Conservation (phyloP, 2,329 filamentous ascomycete species). For the Aspergillus sp. region DNA sequence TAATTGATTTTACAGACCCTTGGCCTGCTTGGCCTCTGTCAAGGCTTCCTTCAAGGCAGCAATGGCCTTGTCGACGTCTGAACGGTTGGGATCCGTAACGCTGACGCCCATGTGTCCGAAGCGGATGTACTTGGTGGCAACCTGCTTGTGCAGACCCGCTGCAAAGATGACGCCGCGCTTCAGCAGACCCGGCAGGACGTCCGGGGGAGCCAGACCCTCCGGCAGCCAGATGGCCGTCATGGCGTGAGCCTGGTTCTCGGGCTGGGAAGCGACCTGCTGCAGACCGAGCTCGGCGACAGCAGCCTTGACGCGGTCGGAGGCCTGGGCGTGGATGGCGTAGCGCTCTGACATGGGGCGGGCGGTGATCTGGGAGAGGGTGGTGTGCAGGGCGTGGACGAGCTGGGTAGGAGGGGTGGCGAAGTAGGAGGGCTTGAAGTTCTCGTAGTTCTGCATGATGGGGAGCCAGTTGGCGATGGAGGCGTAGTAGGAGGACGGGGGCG, state of each 20-base stretch:
- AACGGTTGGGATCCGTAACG: slow-evolving; percentile 75
- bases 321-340: slow-evolving; percentile 77
- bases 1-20: slow-evolving; percentile 39
- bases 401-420: slow-evolving; percentile 97
- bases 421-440: slow-evolving; percentile 95
- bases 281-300: slow-evolving; percentile 78
- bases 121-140: slow-evolving; percentile 87
- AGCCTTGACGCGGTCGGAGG: slow-evolving; percentile 84
- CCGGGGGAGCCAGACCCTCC: slow-evolving; percentile 75
- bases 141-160: slow-evolving; percentile 93
- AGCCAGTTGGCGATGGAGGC: slow-evolving; percentile 97
- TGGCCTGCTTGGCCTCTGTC: slow-evolving; percentile 69
- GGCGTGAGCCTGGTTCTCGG: slow-evolving; percentile 89
- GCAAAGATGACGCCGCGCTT: slow-evolving; percentile 93
- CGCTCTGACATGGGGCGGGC: slow-evolving; percentile 76
- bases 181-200: slow-evolving; percentile 80
- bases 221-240: slow-evolving; percentile 98
- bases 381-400: slow-evolving; percentile 89
- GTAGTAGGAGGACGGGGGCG: slow-evolving; percentile 84
- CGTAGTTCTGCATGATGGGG: slow-evolving; percentile 98
- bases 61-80: slow-evolving; percentile 83
- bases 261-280: slow-evolving; percentile 80
- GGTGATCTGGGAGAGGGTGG: slow-evolving; percentile 81
- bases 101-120: slow-evolving; percentile 98
- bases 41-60: slow-evolving; percentile 74